Percentiles rank a stretch among this genome's conserved stretches.
These are phyloP conservation scores for Talaromyces sp. DNA, from an alignment of 2,329 filamentous ascomycete genomes.

Conservation along the genomic window DNA sequence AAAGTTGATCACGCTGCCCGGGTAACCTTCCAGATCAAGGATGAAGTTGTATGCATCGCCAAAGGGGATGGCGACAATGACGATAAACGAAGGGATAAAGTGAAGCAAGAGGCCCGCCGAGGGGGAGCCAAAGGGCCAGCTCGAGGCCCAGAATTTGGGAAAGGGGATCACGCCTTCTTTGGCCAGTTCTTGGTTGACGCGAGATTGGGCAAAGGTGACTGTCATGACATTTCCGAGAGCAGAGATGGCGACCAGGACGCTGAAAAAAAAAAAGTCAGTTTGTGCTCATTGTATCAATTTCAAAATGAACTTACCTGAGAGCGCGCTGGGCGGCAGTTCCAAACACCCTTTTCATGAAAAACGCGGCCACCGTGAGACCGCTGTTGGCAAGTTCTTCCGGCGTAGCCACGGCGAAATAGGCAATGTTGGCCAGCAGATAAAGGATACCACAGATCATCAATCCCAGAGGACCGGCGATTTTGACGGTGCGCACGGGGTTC, in stretches of 20 bases:
- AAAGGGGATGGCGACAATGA: conserved; percentile 58
- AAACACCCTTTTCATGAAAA: conserved; percentile 42
- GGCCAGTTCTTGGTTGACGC: conserved; percentile 49
- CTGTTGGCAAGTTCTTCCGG: conserved; percentile 48
- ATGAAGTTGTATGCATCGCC: conserved; percentile 61
- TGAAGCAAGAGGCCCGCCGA: conserved; percentile 52
- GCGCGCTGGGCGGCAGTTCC: conserved; percentile 34
- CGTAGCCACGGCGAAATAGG: conserved; percentile 53
- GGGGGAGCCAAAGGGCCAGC: conserved; percentile 58
- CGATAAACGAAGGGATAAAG: conserved; percentile 58
- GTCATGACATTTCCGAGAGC: conserved; percentile 14
- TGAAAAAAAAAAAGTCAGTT: background rate
- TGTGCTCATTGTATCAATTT: background rate
- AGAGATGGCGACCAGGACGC: conserved; percentile 7
- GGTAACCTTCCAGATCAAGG: conserved; percentile 23
- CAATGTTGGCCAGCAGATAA: conserved; percentile 53
- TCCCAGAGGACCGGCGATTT: conserved; percentile 49
- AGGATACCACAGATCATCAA: conserved; percentile 46
- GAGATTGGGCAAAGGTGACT: conserved; percentile 15
- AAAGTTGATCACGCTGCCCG: conserved; percentile 13
- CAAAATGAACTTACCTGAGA: conserved; percentile 41
- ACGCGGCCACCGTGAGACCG: conserved; percentile 49
- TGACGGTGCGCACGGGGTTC: conserved; percentile 52
- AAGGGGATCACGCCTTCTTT: conserved; percentile 62
- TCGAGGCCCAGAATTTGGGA: conserved; percentile 60